Percentiles rank a stretch among this genome's conserved stretches.
Evolutionary conservation across 495 filamentous ascomycete species (phyloP).

Genomic region (Friedmanniomyces simplex): DNA sequence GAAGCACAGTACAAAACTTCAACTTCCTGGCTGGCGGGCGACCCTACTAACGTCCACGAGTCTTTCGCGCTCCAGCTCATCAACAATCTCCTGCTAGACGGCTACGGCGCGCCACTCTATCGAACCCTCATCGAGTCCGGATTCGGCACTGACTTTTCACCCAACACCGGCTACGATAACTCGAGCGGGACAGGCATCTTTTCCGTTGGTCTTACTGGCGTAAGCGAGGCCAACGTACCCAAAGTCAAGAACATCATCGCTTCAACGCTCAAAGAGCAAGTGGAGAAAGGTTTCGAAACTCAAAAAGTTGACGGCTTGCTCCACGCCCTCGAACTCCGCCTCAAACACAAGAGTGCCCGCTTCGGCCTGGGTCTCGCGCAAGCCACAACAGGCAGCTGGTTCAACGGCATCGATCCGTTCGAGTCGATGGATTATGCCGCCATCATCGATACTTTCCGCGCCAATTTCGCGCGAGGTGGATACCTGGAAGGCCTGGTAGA

Average conservation of each 20-base stretch:
- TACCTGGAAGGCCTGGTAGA: constrained; percentile 81
- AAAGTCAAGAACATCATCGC: constrained; percentile 64
- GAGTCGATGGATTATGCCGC: constrained; percentile 83
- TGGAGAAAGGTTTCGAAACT: constrained; percentile 68
- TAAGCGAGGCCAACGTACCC: constrained; percentile 64
- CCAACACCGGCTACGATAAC: constrained; percentile 83
- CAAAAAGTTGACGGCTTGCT: constrained; percentile 86
- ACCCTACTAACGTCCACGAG: constrained; percentile 70
- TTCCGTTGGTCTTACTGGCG: constrained; percentile 80
- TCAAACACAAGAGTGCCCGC: constrained; percentile 90
- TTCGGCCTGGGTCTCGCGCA: constrained; percentile 90
- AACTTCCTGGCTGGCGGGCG: constrained; percentile 80
- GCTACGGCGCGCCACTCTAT: constrained; percentile 92
- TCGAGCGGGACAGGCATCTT: constrained; percentile 69
- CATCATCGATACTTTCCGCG: constrained; percentile 69
- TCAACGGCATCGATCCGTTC: constrained; percentile 88
- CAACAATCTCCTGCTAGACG: constrained; percentile 74
- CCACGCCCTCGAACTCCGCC: constrained; percentile 77
- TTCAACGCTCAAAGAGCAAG: constrained; percentile 53
- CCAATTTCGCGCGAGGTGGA: constrained; percentile 52
- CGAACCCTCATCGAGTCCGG: constrained; percentile 82
- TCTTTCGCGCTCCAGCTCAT: constrained; percentile 74
- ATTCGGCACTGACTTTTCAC: constrained; percentile 82
- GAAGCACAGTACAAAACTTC: constrained; percentile 90
- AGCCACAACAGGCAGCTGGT: constrained; percentile 79